A percentile compares a stretch with the other conserved stretches of the same genome.
These are phyloP conservation scores for Actinomucor elegans DNA, from an alignment of 371 early-diverging fungal species.

Conservation along the genomic window DNA sequence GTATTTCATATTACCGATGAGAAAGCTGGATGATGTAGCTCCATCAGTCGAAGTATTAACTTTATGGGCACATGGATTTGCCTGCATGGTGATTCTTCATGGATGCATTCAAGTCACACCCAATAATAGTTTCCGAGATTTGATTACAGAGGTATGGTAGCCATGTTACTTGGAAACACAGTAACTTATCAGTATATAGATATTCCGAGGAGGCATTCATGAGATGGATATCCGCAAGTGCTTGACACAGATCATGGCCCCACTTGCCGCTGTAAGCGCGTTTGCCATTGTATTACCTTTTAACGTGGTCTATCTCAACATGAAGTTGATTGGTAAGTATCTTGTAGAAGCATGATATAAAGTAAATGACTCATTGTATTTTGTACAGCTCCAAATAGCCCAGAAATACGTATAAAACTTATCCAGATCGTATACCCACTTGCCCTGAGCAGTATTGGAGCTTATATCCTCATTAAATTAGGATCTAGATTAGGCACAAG, in stretches of 20 bases:
- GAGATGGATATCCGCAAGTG: conserved; percentile 11
- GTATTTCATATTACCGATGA: conserved; percentile 48
- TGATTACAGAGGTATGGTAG: conserved; percentile 23
- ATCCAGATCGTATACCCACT: conserved; percentile 43
- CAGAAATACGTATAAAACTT: conserved; percentile 19
- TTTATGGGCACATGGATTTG: conserved; percentile 49
- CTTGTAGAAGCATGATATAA: too few species aligned
- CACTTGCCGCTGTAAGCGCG: background rate
- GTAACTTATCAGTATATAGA: conserved; percentile 1
- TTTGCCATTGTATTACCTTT: conserved; percentile 6
- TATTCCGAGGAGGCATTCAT: conserved; percentile 21
- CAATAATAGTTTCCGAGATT: conserved; percentile 25
- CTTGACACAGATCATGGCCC: conserved; percentile 1
- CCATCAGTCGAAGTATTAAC: conserved; percentile 33
- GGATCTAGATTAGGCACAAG: conserved; percentile 30
- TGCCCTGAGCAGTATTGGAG: conserved; percentile 22
- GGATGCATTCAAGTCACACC: conserved; percentile 32
- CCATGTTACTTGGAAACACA: background rate
- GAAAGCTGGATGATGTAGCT: conserved; percentile 16
- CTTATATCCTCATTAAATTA: conserved; percentile 29
- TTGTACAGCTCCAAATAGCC: conserved; percentile 14
- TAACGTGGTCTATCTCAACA: conserved; percentile 9
- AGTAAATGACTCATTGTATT: background rate
- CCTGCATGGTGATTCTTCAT: conserved; percentile 39
- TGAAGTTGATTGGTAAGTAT: conserved; percentile 6